Percentiles rank a stretch among this genome's conserved stretches.
Conservation (phyloP, 768 basidiomycete species). For the Podaxis sp. region DNA sequence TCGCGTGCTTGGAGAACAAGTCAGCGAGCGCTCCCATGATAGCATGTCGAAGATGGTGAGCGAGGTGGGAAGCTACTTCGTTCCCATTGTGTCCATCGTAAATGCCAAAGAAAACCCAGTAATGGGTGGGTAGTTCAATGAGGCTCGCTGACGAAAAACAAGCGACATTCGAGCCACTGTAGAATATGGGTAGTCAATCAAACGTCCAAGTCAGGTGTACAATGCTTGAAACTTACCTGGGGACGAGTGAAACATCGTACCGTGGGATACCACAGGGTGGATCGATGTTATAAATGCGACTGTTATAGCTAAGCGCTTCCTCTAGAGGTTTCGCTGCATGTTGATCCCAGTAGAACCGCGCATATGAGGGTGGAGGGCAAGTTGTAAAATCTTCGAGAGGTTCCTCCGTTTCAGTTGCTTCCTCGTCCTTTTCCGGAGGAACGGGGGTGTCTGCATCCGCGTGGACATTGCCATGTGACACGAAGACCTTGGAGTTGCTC, state of each 20-base stretch:
- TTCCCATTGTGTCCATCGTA: slow-evolving; percentile 29
- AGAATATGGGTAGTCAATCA: neutral
- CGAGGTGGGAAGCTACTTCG: slow-evolving; percentile 28
- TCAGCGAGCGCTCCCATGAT: slow-evolving; percentile 21
- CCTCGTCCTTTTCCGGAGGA: neutral
- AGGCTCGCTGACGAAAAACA: slow-evolving; percentile 7
- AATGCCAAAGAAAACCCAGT: slow-evolving; percentile 23
- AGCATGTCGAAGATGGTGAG: slow-evolving; percentile 24
- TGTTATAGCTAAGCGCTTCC: neutral
- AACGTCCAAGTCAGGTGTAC: neutral
- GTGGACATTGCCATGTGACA: neutral
- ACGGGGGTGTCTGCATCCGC: neutral
- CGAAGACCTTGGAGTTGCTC: too few species aligned
- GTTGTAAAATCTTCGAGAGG: neutral
- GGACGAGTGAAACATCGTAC: neutral
- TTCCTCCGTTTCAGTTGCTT: neutral
- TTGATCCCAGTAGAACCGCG: neutral
- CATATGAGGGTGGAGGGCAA: neutral
- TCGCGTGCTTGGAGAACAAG: slow-evolving; percentile 18
- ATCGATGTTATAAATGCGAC: neutral
- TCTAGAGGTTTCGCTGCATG: neutral
- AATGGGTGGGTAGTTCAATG: slow-evolving; percentile 15
- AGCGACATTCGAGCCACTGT: neutral
- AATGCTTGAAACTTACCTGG: neutral
- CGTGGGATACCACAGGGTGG: slow-evolving; percentile 1